Evolutionary conservation across 2,329 filamentous ascomycete genomes (phyloP), one percentile per base, ranked within the genome.

Genomic region (Claviceps spartinae): DNA sequence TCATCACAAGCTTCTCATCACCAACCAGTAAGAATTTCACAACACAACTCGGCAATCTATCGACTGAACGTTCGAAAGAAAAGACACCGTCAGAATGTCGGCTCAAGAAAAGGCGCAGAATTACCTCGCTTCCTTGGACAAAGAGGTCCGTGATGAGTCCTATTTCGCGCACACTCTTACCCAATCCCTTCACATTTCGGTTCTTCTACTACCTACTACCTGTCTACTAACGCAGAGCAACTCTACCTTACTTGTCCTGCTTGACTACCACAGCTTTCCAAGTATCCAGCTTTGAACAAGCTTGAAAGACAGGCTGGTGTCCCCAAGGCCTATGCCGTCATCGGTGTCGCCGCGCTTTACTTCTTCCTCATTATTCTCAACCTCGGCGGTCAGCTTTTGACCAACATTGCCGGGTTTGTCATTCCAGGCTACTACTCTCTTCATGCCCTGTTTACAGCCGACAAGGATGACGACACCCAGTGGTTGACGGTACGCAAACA

Each of bases 301-400:
- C 78, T 93, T 63, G 88, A 94, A 80, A 86, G 83, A 78, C 82
- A 86, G 70, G 85, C 84, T 58, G 82, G 79, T 54, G 78, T 93
- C 49, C 88, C 88, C 66, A 94, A 94, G 77, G 84, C 86, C 63
- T 93, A 94, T 68, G 84, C 81, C 59, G 78, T 86, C 65, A 82
- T 91, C 61, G 88, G 87, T 62, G 65, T 88, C 54, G 83, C 71
- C 55, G 82, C 82, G 49, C 79, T 90, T 59, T 94, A 94, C 77
- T 88, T 93, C 74, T 88, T 91, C 75, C 81, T 93, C 61, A 87
- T 93, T 72, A 82, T 93, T 74, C 89, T 94, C 78, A 94, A 94
- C 79, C 85, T 93, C 58, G 88, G 85, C 58, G 87, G 88, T 62
- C 86, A 90, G 72, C 85, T 93, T 65, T 76, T 94, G 61, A 89